Conservation (phyloP, 2,329 filamentous ascomycete genomes). For the Colletotrichum acutatum region DNA sequence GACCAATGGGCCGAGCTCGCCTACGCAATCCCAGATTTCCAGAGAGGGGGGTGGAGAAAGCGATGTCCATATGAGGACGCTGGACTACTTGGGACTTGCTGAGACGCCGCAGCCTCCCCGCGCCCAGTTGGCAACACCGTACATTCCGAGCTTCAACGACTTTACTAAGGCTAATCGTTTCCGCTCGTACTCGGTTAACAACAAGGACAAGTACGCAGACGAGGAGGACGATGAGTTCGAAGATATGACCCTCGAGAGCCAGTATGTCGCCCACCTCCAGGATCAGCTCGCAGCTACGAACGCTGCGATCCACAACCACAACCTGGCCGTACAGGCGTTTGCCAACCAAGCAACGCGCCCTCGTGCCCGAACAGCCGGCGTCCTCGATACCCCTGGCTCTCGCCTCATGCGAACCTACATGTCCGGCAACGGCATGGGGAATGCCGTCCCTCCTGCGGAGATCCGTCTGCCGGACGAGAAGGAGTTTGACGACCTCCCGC, state of each 20-base stretch:
- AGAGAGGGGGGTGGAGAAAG: conserved; percentile 86
- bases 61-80: conserved; percentile 87
- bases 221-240: conserved; percentile 85
- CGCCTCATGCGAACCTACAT: conserved; percentile 78
- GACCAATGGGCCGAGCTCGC: conserved; percentile 84
- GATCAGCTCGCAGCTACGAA: conserved; percentile 73
- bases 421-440: conserved; percentile 80
- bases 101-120: conserved; percentile 88
- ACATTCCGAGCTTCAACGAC: conserved; percentile 76
- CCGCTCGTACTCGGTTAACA: conserved; percentile 97
- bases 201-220: conserved; percentile 96
- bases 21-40: conserved; percentile 86
- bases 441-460: conserved; percentile 79
- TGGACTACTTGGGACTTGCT: conserved; percentile 95
- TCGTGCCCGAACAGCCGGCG: conserved; percentile 89
- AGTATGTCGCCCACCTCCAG: conserved; percentile 71
- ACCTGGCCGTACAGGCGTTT: conserved; percentile 92
- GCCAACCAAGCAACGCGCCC: conserved; percentile 88
- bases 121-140: conserved; percentile 79
- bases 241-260: conserved; percentile 63
- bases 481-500: conserved; percentile 82
- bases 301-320: conserved; percentile 86
- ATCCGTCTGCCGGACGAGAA: conserved; percentile 79
- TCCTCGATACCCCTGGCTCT: conserved; percentile 82
- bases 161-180: conserved; percentile 87